Conservation (phyloP, 2,329 filamentous ascomycete species). For the Aciculosporium take region DNA sequence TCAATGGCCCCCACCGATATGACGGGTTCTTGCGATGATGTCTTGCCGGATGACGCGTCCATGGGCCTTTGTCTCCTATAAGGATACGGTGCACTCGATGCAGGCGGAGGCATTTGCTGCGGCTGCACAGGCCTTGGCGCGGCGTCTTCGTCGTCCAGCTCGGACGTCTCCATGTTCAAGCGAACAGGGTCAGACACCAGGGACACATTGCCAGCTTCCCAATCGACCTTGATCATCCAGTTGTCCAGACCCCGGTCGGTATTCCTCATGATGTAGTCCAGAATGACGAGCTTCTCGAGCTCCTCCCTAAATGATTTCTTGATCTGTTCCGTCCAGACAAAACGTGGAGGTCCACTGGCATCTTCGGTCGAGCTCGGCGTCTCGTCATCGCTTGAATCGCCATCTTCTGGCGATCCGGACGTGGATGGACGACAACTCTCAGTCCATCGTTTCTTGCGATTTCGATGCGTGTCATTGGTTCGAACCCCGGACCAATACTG, state of each 20-base stretch:
- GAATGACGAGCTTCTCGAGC: slow-evolving; percentile 87
- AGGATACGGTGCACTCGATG: slow-evolving; percentile 39
- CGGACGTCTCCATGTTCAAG: slow-evolving; percentile 43
- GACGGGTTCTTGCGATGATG: slow-evolving; percentile 35
- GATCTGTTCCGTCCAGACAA: slow-evolving; percentile 74
- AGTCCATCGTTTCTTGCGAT: slow-evolving; percentile 60
- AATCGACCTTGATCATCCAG: slow-evolving; percentile 98
- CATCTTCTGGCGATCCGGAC: slow-evolving; percentile 38
- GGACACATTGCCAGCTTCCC: slow-evolving; percentile 65
- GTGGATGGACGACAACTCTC: slow-evolving; percentile 61
- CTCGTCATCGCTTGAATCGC: slow-evolving; percentile 50
- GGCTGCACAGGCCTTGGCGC: slow-evolving; percentile 49
- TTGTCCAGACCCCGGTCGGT: slow-evolving; percentile 94
- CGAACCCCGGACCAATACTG: slow-evolving; percentile 62
- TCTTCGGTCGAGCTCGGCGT: slow-evolving; percentile 30
- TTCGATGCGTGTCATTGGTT: slow-evolving; percentile 50
- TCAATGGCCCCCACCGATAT: slow-evolving; percentile 87
- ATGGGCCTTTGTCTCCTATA: slow-evolving; percentile 75
- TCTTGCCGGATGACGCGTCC: slow-evolving; percentile 48
- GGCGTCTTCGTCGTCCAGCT: slow-evolving; percentile 19
- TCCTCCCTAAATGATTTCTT: slow-evolving; percentile 92
- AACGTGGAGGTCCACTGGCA: slow-evolving; percentile 39
- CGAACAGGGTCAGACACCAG: slow-evolving; percentile 70
- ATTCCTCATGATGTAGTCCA: slow-evolving; percentile 99
- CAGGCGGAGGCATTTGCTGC: slow-evolving; percentile 25